Base-by-base conservation (phyloP, 331 rosid species). In the Acacia pycnantha region DNA sequence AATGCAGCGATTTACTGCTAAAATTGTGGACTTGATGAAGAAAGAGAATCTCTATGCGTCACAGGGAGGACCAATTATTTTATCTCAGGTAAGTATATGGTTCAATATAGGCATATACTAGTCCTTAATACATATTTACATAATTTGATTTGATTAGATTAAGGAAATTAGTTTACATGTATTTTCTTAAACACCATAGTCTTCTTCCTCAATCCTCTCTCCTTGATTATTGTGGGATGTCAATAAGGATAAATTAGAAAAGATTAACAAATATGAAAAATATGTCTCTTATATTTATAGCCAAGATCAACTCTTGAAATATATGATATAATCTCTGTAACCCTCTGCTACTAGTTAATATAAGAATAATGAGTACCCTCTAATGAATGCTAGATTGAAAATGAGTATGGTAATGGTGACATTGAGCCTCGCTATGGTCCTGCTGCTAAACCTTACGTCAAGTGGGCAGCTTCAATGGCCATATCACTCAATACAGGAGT, bases 401-500 rank as follows among this genome's bases (percentile, higher is more conserved):
- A 96, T 80, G 98, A 96, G 91, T 96, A 96, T 80, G 99, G 97
- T 27, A 85, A 90, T 74, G 97, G 93, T 21, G 84, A 89, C 79
- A 58, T 91, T 80, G 91, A 84, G n/a, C 11, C 14, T 0, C 35
- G 77, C 27, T 92, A 84, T 85, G 98, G 97, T 44, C 2, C 88
- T 65, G 94, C 94, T 67, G 99, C 84, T 43, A 91, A 91, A 83
- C 56, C 95, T 31, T 96, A 96, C 80, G 77, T 96, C 61, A 80
- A 90, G 0, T 94, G 99, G 99, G 92, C 99, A 48, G 99, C 98
- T 85, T 50, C 84, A 40, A 96, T 96, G 99, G 99, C 98, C 68
- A 80, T 84, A 74, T 88, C 97, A 72, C 88, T 92, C 85, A 88
- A 92, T 81, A 96, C 97, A 8, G 99, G 99, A 56, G 99, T 96